Evolutionary conservation across 164 flowering plant species (phyloP).

Genomic region (Nymphaea colorata): DNA sequence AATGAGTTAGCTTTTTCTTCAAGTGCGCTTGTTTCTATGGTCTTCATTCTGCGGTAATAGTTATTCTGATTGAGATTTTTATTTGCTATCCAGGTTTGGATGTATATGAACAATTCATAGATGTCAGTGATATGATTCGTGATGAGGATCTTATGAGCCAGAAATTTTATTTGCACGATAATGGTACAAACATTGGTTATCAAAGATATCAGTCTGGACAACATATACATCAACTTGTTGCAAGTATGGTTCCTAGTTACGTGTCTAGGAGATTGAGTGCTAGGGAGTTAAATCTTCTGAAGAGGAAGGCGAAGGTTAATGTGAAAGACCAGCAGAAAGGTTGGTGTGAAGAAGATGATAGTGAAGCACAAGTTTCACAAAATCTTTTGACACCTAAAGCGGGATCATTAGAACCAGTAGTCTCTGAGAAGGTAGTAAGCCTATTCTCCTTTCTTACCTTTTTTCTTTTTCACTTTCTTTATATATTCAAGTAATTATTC

Average conservation of each 20-base stretch:
- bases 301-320: conserved; percentile 84
- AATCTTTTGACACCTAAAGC: conserved; percentile 35
- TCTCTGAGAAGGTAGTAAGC: conserved; percentile 18
- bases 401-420: conserved; percentile 23
- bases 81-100: conserved; percentile 57
- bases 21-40: no score
- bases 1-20: no score
- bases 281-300: conserved; percentile 76
- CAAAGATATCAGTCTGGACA: conserved; percentile 31
- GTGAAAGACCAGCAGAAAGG: conserved; percentile 69
- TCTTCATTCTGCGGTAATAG: no score
- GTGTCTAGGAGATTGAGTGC: conserved; percentile 80
- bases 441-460: not conserved
- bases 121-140: conserved; percentile 87
- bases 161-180: conserved; percentile 33
- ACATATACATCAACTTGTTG: conserved; percentile 49
- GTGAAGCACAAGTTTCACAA: conserved; percentile 34
- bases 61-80: not conserved
- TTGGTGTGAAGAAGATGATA: conserved; percentile 65
- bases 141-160: conserved; percentile 85
- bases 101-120: conserved; percentile 95
- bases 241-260: conserved; percentile 59
- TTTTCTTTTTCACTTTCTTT: not conserved
- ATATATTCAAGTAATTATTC: not conserved
- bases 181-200: conserved; percentile 38